A percentile compares a stretch with the other conserved stretches of the same genome.
Evolutionary conservation across 495 filamentous ascomycete species (phyloP).

Genomic region (Ascobolus immersus): DNA sequence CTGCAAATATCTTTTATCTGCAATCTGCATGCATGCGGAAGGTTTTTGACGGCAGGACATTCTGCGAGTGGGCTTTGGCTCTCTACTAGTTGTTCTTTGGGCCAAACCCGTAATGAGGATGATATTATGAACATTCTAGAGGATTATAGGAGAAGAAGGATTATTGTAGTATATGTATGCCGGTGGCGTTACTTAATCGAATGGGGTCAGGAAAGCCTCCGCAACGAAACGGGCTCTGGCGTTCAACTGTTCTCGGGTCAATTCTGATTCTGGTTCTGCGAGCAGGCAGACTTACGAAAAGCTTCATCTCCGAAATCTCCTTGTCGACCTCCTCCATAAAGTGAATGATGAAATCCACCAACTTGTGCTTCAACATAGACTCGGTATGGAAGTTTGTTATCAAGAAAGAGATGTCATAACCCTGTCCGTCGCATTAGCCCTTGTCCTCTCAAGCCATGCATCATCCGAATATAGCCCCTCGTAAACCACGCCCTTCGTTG

Average conservation of each 20-base stretch:
- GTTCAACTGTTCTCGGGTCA: slow-evolving; percentile 43
- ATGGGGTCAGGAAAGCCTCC: slow-evolving; percentile 87
- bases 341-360: slow-evolving; percentile 95
- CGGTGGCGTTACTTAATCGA: too few species aligned
- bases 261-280: slow-evolving; percentile 5
- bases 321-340: slow-evolving; percentile 99
- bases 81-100: too few species aligned
- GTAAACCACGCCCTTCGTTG: background rate
- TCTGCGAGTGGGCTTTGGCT: too few species aligned
- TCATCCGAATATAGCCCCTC: background rate
- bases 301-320: slow-evolving; percentile 99
- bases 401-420: slow-evolving; percentile 95
- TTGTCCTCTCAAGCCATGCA: background rate
- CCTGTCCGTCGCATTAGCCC: slow-evolving; percentile 37
- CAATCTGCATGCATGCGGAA: too few species aligned
- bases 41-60: too few species aligned
- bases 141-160: too few species aligned
- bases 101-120: too few species aligned
- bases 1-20: too few species aligned
- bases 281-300: slow-evolving; percentile 46
- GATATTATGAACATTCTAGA: too few species aligned
- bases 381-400: slow-evolving; percentile 97
- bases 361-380: slow-evolving; percentile 91
- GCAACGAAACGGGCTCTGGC: slow-evolving; percentile 93
- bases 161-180: too few species aligned